Evolutionary conservation across 2,329 filamentous ascomycete genomes (phyloP).

Genomic region (Plectosphaerella cucumerina): DNA sequence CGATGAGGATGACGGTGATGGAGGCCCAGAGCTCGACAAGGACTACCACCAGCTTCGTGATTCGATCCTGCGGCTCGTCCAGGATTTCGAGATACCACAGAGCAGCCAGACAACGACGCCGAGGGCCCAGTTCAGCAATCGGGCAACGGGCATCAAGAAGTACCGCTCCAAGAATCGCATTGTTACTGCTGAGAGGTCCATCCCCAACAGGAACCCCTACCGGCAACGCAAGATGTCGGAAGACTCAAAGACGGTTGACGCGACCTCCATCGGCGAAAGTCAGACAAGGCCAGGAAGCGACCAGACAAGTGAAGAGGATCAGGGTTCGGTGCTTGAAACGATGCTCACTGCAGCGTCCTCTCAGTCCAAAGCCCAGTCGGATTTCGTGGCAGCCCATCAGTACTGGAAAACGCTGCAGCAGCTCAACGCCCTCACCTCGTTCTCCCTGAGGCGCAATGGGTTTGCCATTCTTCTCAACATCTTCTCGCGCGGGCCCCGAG

Average conservation of each 20-base stretch:
- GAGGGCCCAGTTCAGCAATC: conserved; percentile 66
- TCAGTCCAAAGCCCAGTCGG: conserved; percentile 72
- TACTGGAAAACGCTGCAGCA: conserved; percentile 82
- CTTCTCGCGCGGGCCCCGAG: conserved; percentile 66
- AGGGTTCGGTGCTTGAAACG: conserved; percentile 53
- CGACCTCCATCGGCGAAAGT: conserved; percentile 13
- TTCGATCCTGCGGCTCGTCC: conserved; percentile 73
- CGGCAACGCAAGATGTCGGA: neutral
- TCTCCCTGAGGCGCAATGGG: conserved; percentile 60
- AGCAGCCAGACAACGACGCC: conserved; percentile 56
- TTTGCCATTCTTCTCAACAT: conserved; percentile 70
- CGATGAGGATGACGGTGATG: conserved; percentile 58
- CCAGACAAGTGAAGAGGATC: neutral
- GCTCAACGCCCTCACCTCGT: conserved; percentile 58
- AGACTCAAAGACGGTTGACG: neutral
- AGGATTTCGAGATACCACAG: conserved; percentile 77
- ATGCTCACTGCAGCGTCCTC: conserved; percentile 76
- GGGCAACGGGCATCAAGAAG: conserved; percentile 57
- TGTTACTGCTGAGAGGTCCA: conserved; percentile 44
- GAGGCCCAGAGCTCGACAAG: conserved; percentile 63
- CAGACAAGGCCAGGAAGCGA: conserved; percentile 19
- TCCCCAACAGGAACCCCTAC: conserved; percentile 57
- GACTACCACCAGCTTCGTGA: conserved; percentile 79
- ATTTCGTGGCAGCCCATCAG: conserved; percentile 78
- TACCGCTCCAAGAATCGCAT: conserved; percentile 58